These are phyloP conservation scores for Podila horticola DNA, from an alignment of 192 early-diverging fungal species.

Conservation along the genomic window DNA sequence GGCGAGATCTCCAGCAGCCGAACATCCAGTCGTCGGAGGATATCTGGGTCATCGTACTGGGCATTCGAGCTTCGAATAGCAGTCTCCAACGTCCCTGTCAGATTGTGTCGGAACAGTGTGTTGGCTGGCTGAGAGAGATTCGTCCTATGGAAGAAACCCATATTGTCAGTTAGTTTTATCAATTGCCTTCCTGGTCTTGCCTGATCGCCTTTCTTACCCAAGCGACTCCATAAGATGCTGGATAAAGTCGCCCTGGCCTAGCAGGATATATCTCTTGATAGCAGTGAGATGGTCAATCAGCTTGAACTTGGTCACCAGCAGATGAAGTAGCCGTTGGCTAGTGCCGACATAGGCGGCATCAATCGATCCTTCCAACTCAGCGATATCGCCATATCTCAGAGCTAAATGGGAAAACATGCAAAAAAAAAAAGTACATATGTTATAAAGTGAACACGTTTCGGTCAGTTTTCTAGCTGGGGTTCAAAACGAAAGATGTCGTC, in stretches of 20 bases:
- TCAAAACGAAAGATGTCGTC: too few relatives aligned
- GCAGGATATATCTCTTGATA: conserved; percentile 87
- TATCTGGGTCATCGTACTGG: conserved; percentile 83
- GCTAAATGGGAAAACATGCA: conserved; percentile 14
- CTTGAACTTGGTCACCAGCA: conserved; percentile 82
- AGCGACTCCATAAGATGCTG: conserved; percentile 88
- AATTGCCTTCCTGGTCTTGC: background rate
- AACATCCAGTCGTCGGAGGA: conserved; percentile 83
- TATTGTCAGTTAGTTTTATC: background rate
- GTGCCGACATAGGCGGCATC: conserved; percentile 76
- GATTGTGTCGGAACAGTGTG: conserved; percentile 87
- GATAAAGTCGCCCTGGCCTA: conserved; percentile 96
- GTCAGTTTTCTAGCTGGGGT: too few relatives aligned
- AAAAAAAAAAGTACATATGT: background rate
- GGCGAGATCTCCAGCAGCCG: conserved; percentile 75
- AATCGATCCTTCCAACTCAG: conserved; percentile 77
- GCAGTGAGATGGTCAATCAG: conserved; percentile 88
- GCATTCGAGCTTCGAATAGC: conserved; percentile 91
- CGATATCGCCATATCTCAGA: conserved; percentile 74
- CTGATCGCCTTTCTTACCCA: conserved; percentile 63
- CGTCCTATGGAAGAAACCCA: conserved; percentile 37
- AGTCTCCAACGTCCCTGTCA: conserved; percentile 86
- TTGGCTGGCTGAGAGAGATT: conserved; percentile 73
- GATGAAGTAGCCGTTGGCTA: conserved; percentile 79
- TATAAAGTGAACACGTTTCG: background rate